Percentiles rank a stretch among this genome's conserved stretches.
These are phyloP conservation scores for Umbellularia californica DNA, from an alignment of 164 flowering plant species.

Conservation along the genomic window DNA sequence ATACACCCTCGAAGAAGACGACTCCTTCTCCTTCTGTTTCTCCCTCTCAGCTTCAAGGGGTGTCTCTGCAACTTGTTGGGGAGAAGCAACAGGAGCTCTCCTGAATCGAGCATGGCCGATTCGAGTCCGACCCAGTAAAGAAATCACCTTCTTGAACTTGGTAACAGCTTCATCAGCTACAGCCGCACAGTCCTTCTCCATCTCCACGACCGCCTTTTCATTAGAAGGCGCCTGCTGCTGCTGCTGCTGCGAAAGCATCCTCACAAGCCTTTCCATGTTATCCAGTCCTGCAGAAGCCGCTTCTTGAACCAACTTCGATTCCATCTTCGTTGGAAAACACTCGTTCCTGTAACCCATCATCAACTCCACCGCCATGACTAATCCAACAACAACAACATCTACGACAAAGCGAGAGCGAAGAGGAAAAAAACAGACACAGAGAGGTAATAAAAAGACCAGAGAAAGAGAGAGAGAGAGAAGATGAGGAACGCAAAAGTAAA, in stretches of 20 bases:
- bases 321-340: slow-evolving; percentile 21
- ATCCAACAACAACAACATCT: background rate
- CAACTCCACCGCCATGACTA: slow-evolving; percentile 71
- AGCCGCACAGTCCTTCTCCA: slow-evolving; percentile 44
- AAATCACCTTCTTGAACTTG: slow-evolving; percentile 75
- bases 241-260: slow-evolving; percentile 45
- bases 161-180: slow-evolving; percentile 73
- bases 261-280: slow-evolving; percentile 64
- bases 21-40: background rate
- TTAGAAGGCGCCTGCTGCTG: slow-evolving; percentile 8
- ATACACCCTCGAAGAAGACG: background rate
- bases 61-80: background rate
- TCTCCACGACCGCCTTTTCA: slow-evolving; percentile 16
- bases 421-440: background rate
- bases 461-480: background rate
- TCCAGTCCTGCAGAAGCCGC: slow-evolving; percentile 80
- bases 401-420: background rate
- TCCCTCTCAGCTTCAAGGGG: background rate
- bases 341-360: slow-evolving; percentile 35
- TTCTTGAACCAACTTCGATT: slow-evolving; percentile 58
- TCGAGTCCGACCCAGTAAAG: slow-evolving; percentile 66
- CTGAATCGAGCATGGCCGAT: slow-evolving; percentile 97
- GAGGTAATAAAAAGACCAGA: background rate
- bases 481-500: slow-evolving; percentile 1
- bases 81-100: slow-evolving; percentile 42